Evolutionary conservation across 2,329 filamentous ascomycete genomes (phyloP), one percentile per base, ranked within the genome.

Genomic region (Tolypocladium endophyticum): DNA sequence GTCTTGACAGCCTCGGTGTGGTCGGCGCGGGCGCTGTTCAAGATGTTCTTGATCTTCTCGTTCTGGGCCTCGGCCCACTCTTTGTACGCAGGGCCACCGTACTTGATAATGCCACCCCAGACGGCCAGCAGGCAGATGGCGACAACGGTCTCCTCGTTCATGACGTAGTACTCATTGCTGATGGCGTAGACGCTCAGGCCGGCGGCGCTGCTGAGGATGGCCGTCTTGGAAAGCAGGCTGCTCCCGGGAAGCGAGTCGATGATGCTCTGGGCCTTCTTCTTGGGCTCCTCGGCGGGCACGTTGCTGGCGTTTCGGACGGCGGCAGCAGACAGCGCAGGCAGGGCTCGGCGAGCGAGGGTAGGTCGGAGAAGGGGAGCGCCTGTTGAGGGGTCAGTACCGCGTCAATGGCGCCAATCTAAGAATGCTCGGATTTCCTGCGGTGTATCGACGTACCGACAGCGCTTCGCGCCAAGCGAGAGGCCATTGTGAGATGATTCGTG

Each of bases 101-200:
- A 97, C 79, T 95, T 94, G 81, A 90, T 93, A 70, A 96, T 84
- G 64, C 87, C 91, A 72, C 83, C 88, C 88, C 96, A 99, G 74
- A 97, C 90, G 74, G 88, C 91, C 73, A 97, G 81, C 71, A 99
- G 83, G 77, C 89, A 94, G 80, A 99, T 85, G 67, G 90, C 90
- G 73, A 96, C 90, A 74, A 99, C 89, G 65, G 92, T 89, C 83
- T 99, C 94, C 84, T 99, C 94, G 82, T 99, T 99, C 79, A 99
- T 84, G 75, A 99, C 92, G 80, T 97, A 97, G 83, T 97, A 92
- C 86, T 99, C 94, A 81, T 96, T 99, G 87, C 90, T 95, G 80
- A 99, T 92, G 72, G 92, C 94, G 74, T 94, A 96, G 76, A 96
- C 85, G 72, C 90, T 92, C 70, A 96, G 79, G 79, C 89, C 93